These are phyloP conservation scores for Tilletia walkeri DNA, from an alignment of 1,284 basidiomycete species.

Conservation along the genomic window DNA sequence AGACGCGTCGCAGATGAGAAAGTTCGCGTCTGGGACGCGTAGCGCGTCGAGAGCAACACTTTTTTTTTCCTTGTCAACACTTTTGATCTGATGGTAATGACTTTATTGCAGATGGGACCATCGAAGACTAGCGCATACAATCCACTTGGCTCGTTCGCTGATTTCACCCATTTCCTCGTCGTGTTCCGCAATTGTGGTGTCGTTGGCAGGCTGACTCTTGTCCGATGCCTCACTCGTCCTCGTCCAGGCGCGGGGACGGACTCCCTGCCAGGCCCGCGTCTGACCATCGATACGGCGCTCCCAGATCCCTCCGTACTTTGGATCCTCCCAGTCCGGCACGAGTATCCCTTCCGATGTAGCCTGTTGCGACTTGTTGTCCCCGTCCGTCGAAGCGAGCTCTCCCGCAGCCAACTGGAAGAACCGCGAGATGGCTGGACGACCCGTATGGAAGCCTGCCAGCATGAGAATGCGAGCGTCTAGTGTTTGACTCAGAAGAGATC, in stretches of 20 bases:
- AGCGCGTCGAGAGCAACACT: too few species aligned
- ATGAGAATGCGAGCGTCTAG: conserved; percentile 33
- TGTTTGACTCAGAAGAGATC: conserved; percentile 31
- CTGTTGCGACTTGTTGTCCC: neutral
- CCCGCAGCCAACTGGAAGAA: conserved; percentile 30
- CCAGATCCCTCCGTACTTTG: conserved; percentile 33
- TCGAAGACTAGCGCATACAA: conserved; percentile 37
- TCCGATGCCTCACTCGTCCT: neutral
- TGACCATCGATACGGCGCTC: conserved; percentile 36
- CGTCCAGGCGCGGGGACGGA: conserved; percentile 13
- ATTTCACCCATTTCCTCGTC: conserved; percentile 51
- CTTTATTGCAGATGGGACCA: conserved; percentile 26
- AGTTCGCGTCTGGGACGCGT: too few species aligned
- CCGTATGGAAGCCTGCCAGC: conserved; percentile 49
- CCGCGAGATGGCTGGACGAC: conserved; percentile 41
- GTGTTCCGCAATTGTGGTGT: neutral
- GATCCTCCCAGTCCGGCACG: conserved; percentile 32
- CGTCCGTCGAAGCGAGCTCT: conserved; percentile 9
- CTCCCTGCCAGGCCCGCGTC: conserved; percentile 26
- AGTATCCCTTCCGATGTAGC: conserved; percentile 24
- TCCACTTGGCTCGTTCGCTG: conserved; percentile 44
- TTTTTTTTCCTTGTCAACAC: too few species aligned
- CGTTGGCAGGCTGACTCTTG: too few species aligned
- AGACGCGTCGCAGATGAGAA: neutral
- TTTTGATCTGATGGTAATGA: neutral